Percentiles rank a stretch among this genome's conserved stretches.
phyloP scores from a whole-genome alignment of 2,329 filamentous ascomycete genomes.

The Xylaria sp. region DNA sequence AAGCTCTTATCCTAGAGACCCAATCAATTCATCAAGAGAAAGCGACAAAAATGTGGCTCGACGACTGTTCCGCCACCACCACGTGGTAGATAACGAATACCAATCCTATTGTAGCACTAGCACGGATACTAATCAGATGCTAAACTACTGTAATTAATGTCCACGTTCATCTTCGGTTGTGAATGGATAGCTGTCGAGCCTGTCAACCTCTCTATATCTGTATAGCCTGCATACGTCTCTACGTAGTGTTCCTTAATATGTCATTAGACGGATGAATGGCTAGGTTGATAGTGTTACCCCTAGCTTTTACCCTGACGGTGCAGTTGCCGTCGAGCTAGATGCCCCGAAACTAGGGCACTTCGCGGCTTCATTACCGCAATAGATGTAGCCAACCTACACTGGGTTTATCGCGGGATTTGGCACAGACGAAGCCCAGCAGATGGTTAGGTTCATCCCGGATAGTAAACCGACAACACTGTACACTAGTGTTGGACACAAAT shows the following conservation, averaged over 20 bases:
- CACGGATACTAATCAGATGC: neutral
- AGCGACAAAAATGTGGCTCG: conserved; percentile 13
- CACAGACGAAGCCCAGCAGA: neutral
- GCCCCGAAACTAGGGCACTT: neutral
- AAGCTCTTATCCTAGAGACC: conserved; percentile 9
- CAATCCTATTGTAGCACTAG: neutral
- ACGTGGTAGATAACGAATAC: conserved; percentile 7
- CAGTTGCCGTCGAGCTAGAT: neutral
- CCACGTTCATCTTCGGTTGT: too few relatives aligned
- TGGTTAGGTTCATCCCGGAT: neutral
- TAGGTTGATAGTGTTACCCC: conserved; percentile 1
- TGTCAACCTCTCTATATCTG: too few relatives aligned
- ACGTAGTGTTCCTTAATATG: conserved; percentile 3
- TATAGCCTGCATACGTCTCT: neutral
- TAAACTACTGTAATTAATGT: neutral
- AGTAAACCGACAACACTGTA: neutral
- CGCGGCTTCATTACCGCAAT: conserved; percentile 8
- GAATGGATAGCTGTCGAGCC: too few relatives aligned
- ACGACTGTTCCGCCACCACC: conserved; percentile 14
- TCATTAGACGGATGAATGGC: neutral
- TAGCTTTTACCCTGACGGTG: neutral
- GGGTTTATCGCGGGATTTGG: neutral
- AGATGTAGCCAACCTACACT: neutral
- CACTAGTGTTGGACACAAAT: neutral
- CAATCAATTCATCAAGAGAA: neutral